Evolutionary conservation across 192 early-diverging fungal species (phyloP).

Genomic region (Backusella mclennaniae): DNA sequence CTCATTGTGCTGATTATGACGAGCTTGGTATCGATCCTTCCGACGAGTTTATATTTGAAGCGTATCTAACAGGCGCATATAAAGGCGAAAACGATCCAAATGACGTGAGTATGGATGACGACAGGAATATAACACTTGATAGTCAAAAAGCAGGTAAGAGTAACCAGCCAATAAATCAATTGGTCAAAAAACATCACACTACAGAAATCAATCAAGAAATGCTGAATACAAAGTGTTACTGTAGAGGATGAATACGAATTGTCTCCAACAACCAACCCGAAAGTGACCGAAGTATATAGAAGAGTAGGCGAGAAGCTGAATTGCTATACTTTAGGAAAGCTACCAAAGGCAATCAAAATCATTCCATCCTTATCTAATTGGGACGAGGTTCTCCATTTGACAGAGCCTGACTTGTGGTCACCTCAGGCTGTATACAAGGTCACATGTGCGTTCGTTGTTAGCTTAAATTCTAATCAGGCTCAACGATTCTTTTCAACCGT

Average conservation of each 20-base stretch:
- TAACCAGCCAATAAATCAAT: not conserved
- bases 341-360: slow-evolving; percentile 99
- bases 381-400: slow-evolving; percentile 95
- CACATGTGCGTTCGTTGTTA: slow-evolving; percentile 93
- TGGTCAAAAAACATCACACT: not conserved
- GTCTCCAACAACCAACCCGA: slow-evolving; percentile 70
- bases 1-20: slow-evolving; percentile 66
- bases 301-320: slow-evolving; percentile 87
- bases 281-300: slow-evolving; percentile 92
- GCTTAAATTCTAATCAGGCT: slow-evolving; percentile 88
- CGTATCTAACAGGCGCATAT: slow-evolving; percentile 85
- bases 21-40: slow-evolving; percentile 75
- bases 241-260: slow-evolving; percentile 41
- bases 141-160: slow-evolving; percentile 28
- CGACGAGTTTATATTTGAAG: slow-evolving; percentile 79
- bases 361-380: slow-evolving; percentile 94
- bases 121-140: slow-evolving; percentile 57
- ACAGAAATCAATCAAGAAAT: slow-evolving; percentile 1
- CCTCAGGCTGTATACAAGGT: slow-evolving; percentile 94
- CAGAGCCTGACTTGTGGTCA: slow-evolving; percentile 89
- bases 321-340: slow-evolving; percentile 90
- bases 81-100: slow-evolving; percentile 81
- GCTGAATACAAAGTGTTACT: slow-evolving; percentile 2
- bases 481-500: slow-evolving; percentile 88
- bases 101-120: slow-evolving; percentile 94